Base-by-base conservation (phyloP, 495 filamentous ascomycete genomes). In the Jackrogersella minutella region DNA sequence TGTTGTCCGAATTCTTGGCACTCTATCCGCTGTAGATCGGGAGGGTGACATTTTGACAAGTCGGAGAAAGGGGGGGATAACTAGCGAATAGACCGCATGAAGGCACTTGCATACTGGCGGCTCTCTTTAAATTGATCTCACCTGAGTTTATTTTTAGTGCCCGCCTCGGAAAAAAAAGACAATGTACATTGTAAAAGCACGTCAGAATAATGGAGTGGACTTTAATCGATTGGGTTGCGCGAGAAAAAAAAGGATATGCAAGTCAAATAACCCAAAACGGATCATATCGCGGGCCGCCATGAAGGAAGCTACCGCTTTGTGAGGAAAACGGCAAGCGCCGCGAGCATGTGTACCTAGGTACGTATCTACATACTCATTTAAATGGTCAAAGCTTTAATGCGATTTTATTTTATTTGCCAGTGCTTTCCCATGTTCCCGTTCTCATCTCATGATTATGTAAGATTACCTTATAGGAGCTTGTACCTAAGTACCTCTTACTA, bases 111-210 rank as follows among this genome's bases (percentile, higher is more conserved):
- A 62, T 24, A 24, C 30, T 49, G 65, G 66, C 66, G 66, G 66
- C 59, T 69, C 66, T 59, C 19, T 30, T 64, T 33, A 14, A 44
- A 58, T 46, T 46, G 33, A 46, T 53, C 17, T 54, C 49, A 50
- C 43, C 33, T n/a, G 46, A 64, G 43, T 53, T 68, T 68, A 64
- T 68, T 64, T 30, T 68, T 68, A 68, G 65, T 39, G 46, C 33
- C 54, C 64, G 52, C 28, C 43, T 58, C 52, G 43, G 63, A 30
- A 33, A 10, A 50, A 51, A n/a, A 26, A 36, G 36, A 41, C 11
- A 54, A 41, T 7, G 28, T 19, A n/a, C n/a, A n/a, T n/a, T n/a
- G n/a, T 56, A 31, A 31, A 49, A 54, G 58, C 53, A 68, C 33
- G 59, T 58, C 53, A 68, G 65, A 63, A 33, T 39, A 49, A 49